Base-by-base conservation (phyloP, 495 filamentous ascomycete species). In the Paragyromitra xinjiangensis region DNA sequence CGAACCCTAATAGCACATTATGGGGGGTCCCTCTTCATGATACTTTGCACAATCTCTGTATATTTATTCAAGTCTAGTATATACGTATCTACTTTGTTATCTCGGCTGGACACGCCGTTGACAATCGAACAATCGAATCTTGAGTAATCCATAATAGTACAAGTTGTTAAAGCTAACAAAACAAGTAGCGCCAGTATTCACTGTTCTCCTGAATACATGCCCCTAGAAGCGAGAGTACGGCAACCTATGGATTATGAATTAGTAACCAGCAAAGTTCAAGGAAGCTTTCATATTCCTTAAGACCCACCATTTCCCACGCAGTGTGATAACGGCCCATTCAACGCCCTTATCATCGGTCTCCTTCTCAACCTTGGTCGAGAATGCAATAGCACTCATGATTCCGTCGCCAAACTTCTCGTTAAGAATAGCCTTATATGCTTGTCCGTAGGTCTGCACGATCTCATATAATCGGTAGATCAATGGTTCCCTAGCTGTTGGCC, bases 341-440 rank as follows among this genome's bases (percentile, higher is more conserved):
- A 88, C 90, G 19, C 94, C 94, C 81, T 92, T 87, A 68, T 90
- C 87, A 85, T 98, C 95, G 7, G 90, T 90, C 89, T 99, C 95
- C 88, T 97, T 98, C 85, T 98, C 93, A 14, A 99, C 93, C 84
- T 94, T 94, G 0, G 94, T 96, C 50, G 90, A 91, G 82, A 99
- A 99, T 6, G 91, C 89, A 83, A 99, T 97, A 0, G 95, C 95
- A 82, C 93, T 97, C 95, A 99, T 98, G 81, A 99, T 99, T 0
- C 95, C 95, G 84, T 99, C 95, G 0, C 95, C 95, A 85, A 99
- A 98, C 86, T 97, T 99, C 89, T 99, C 95, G 82, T 99, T 99
- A 83, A 99, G 83, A 8, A 99, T 87, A 6, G 94, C 95, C 88
- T 98, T 98, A 84, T 95, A 98, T 26, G 95, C 93, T 84, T 96